These are phyloP conservation scores for Thelephora ganbajun DNA, from an alignment of 768 basidiomycete species.

Conservation along the genomic window DNA sequence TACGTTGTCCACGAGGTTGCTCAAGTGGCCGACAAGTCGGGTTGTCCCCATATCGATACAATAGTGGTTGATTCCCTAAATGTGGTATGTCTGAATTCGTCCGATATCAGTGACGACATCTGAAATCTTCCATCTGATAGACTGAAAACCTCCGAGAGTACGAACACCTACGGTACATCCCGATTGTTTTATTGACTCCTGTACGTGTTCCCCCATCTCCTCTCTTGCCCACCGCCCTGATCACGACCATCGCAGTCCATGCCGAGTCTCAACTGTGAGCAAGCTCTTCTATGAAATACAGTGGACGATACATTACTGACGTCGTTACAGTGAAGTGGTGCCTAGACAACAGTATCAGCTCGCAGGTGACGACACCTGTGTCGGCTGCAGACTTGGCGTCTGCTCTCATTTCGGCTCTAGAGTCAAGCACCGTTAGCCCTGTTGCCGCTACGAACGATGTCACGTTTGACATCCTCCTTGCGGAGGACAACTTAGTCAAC, in stretches of 20 bases:
- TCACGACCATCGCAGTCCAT: slow-evolving; percentile 26
- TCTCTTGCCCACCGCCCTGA: background rate
- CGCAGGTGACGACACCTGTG: slow-evolving; percentile 87
- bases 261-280: slow-evolving; percentile 62
- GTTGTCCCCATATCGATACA: slow-evolving; percentile 82
- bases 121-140: slow-evolving; percentile 22
- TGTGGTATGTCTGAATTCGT: slow-evolving; percentile 41
- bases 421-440: slow-evolving; percentile 86
- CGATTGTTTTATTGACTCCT: slow-evolving; percentile 81
- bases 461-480: slow-evolving; percentile 84
- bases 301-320: slow-evolving; percentile 12
- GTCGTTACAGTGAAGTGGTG: slow-evolving; percentile 76
- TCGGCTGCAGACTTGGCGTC: slow-evolving; percentile 80
- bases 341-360: slow-evolving; percentile 89
- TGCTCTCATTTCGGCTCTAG: slow-evolving; percentile 86
- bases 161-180: slow-evolving; percentile 93
- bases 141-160: slow-evolving; percentile 83
- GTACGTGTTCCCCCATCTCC: slow-evolving; percentile 15
- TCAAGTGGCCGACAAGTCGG: slow-evolving; percentile 73
- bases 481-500: slow-evolving; percentile 93
- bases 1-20: slow-evolving; percentile 64
- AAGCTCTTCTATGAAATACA: slow-evolving; percentile 1
- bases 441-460: slow-evolving; percentile 78
- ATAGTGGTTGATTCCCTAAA: slow-evolving; percentile 85
- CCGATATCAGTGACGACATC: slow-evolving; percentile 1